Percentiles rank a stretch among this genome's conserved stretches.
Conservation (phyloP, 2,329 filamentous ascomycete genomes). For the Laburnicola sp. region DNA sequence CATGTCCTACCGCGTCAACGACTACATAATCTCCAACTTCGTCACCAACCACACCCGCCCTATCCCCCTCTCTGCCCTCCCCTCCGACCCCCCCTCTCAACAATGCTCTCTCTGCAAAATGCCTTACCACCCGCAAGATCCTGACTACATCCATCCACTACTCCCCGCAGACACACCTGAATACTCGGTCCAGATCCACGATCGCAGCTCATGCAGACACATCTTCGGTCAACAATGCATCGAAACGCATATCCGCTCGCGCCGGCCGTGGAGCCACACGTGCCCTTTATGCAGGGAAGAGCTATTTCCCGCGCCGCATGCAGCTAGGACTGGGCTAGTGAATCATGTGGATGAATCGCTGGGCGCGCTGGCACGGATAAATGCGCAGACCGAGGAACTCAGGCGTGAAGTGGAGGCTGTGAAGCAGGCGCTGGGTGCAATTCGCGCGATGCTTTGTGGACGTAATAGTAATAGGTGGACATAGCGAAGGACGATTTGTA, state of each 20-base stretch:
- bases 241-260: constrained; percentile 22
- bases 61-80: constrained; percentile 12
- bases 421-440: constrained; percentile 14
- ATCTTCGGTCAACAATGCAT: constrained; percentile 25
- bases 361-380: constrained; percentile 11
- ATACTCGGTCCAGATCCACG: constrained; percentile 20
- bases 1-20: constrained; percentile 19
- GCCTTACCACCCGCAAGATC: constrained; percentile 18
- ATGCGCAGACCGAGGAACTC: constrained; percentile 7
- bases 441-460: constrained; percentile 16
- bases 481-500: background rate
- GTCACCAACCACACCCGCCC: constrained; percentile 20
- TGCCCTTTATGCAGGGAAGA: constrained; percentile 26
- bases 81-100: background rate
- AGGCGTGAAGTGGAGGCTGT: constrained; percentile 16
- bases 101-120: constrained; percentile 23
- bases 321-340: constrained; percentile 13
- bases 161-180: constrained; percentile 18
- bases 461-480: constrained; percentile 23
- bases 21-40: constrained; percentile 23
- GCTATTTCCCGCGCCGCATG: constrained; percentile 23
- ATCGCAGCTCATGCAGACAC: constrained; percentile 18
- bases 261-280: constrained; percentile 25
- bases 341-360: constrained; percentile 11
- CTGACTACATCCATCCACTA: constrained; percentile 23